A percentile compares a stretch with the other conserved stretches of the same genome.
These are phyloP conservation scores for Tolypocladium album DNA, from an alignment of 2,329 filamentous ascomycete species.

Conservation along the genomic window DNA sequence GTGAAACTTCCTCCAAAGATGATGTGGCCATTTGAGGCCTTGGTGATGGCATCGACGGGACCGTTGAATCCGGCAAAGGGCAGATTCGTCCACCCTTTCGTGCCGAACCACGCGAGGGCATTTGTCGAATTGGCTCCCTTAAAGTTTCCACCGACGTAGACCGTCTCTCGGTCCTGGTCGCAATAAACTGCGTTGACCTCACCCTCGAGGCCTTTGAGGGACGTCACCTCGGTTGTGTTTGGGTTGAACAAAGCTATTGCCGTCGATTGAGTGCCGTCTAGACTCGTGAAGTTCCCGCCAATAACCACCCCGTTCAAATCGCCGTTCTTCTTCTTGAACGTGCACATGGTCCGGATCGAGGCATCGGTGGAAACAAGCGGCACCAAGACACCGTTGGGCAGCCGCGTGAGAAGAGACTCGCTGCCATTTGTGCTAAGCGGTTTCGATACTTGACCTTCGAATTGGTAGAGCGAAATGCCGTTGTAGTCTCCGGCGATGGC, in stretches of 20 bases:
- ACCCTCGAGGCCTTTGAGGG: slow-evolving; percentile 73
- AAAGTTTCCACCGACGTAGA: slow-evolving; percentile 88
- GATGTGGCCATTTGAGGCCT: slow-evolving; percentile 70
- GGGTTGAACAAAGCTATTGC: slow-evolving; percentile 77
- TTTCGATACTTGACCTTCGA: slow-evolving; percentile 64
- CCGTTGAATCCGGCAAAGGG: slow-evolving; percentile 94
- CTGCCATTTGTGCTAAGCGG: slow-evolving; percentile 63
- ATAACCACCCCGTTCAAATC: slow-evolving; percentile 65
- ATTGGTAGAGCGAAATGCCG: slow-evolving; percentile 84
- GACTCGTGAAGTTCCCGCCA: slow-evolving; percentile 90
- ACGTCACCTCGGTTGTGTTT: slow-evolving; percentile 55
- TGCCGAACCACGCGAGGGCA: slow-evolving; percentile 69
- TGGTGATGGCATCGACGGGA: slow-evolving; percentile 75
- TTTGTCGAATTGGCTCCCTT: slow-evolving; percentile 73
- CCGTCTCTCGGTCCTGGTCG: slow-evolving; percentile 63
- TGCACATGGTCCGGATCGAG: slow-evolving; percentile 80
- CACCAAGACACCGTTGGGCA: slow-evolving; percentile 78
- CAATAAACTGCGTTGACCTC: slow-evolving; percentile 76
- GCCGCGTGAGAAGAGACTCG: slow-evolving; percentile 66
- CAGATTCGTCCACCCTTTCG: slow-evolving; percentile 63
- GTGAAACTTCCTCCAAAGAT: slow-evolving; percentile 89
- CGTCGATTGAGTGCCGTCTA: slow-evolving; percentile 64
- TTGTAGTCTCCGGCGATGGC: slow-evolving; percentile 84
- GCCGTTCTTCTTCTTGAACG: slow-evolving; percentile 57
- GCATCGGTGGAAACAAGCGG: slow-evolving; percentile 69